Percentiles rank a stretch among this genome's conserved stretches.
phyloP scores from a whole-genome alignment of 352 stramenopile genomes.

The Globisporangium cystogenes region DNA sequence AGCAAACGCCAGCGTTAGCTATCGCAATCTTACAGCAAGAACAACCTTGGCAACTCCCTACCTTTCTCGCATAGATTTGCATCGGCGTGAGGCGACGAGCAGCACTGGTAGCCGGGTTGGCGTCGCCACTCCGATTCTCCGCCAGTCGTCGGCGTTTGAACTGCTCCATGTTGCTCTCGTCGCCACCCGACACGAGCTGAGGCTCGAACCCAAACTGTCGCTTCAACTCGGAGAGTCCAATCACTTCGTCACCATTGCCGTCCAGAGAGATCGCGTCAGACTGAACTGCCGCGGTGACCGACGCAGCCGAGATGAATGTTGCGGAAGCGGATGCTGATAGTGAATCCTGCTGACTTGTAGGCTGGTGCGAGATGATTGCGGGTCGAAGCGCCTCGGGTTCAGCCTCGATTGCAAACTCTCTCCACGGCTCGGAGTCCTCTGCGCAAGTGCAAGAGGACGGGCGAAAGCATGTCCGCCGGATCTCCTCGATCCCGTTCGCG shows the following conservation, averaged over 20 bases:
- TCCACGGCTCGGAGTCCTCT: conserved; percentile 49
- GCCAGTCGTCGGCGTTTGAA: conserved; percentile 23
- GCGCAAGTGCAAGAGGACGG: conserved; percentile 36
- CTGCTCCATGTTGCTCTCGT: conserved; percentile 10
- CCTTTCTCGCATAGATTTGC: conserved; percentile 38
- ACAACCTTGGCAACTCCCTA: conserved; percentile 9
- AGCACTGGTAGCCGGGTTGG: background rate
- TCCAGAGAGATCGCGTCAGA: background rate
- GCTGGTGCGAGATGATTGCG: background rate
- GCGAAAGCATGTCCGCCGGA: conserved; percentile 36
- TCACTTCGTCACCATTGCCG: conserved; percentile 16
- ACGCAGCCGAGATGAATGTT: conserved; percentile 5
- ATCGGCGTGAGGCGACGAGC: conserved; percentile 12
- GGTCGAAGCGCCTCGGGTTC: background rate
- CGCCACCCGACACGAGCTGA: conserved; percentile 10
- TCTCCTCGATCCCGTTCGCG: background rate
- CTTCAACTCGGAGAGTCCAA: conserved; percentile 62
- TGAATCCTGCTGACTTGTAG: background rate
- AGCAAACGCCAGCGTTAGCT: background rate
- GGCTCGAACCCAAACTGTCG: conserved; percentile 55
- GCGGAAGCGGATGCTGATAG: background rate
- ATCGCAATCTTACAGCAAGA: background rate
- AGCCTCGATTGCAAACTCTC: conserved; percentile 34
- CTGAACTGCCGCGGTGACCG: background rate
- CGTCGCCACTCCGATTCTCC: background rate